Percentiles rank a stretch among this genome's conserved stretches.
phyloP scores from a whole-genome alignment of 768 basidiomycete species.

The Russula emetica region DNA sequence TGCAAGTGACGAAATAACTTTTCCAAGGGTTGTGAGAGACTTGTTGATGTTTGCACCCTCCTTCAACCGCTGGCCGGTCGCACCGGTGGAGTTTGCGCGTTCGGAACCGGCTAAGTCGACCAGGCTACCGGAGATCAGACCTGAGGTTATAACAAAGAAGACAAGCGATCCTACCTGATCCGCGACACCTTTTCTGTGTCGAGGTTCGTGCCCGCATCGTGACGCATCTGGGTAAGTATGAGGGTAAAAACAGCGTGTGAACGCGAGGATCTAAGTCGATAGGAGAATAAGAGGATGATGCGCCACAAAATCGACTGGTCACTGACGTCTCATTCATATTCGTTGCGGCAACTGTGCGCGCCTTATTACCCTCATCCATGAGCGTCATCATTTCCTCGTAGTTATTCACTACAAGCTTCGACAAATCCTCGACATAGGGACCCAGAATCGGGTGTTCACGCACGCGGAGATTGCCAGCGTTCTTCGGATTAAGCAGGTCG shows the following conservation, averaged over 20 bases:
- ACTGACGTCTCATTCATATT: conserved; percentile 97
- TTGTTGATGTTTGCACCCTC: conserved; percentile 99
- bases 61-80: conserved; percentile 92
- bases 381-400: conserved; percentile 98
- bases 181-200: conserved; percentile 99
- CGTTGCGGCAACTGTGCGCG: conserved; percentile 95
- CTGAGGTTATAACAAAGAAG: background rate
- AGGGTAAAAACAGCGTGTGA: conserved; percentile 98
- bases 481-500: conserved; percentile 95
- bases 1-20: conserved; percentile 89
- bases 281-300: background rate
- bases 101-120: conserved; percentile 98
- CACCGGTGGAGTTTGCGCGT: conserved; percentile 95
- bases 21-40: conserved; percentile 94
- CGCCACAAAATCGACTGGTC: background rate
- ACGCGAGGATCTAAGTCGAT: conserved; percentile 68
- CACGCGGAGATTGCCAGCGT: conserved; percentile 91
- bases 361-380: conserved; percentile 99
- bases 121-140: conserved; percentile 46
- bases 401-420: conserved; percentile 83
- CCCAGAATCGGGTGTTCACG: conserved; percentile 95
- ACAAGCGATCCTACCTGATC: conserved; percentile 58
- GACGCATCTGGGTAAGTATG: conserved; percentile 86
- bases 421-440: conserved; percentile 98
- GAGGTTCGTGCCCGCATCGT: conserved; percentile 78